These are phyloP conservation scores for Tylopilus plumbeoviolaceoides DNA, from an alignment of 768 basidiomycete species.

Conservation along the genomic window DNA sequence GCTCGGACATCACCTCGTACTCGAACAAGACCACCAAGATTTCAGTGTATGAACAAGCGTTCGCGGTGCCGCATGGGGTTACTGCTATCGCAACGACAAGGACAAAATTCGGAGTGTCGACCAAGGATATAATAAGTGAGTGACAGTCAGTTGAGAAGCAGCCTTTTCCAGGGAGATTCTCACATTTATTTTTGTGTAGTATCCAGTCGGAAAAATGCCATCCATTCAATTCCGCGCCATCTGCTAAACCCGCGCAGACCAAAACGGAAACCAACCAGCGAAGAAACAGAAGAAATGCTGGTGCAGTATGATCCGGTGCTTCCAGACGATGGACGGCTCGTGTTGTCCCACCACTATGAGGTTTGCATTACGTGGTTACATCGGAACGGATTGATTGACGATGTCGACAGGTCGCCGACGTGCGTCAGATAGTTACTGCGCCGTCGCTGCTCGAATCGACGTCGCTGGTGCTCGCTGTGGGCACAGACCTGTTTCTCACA, in stretches of 20 bases:
- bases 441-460: constrained; percentile 91
- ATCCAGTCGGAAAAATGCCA: constrained; percentile 67
- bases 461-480: constrained; percentile 80
- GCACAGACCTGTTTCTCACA: constrained; percentile 87
- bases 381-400: not conserved
- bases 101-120: constrained; percentile 85
- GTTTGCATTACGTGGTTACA: constrained; percentile 29
- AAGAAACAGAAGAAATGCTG: constrained; percentile 83
- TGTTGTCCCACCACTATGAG: constrained; percentile 54
- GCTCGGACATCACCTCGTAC: constrained; percentile 52
- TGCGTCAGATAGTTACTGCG: constrained; percentile 67
- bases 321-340: constrained; percentile 58
- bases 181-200: constrained; percentile 42
- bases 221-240: constrained; percentile 69
- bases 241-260: constrained; percentile 84
- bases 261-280: constrained; percentile 62
- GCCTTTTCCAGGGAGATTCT: not conserved
- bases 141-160: constrained; percentile 2
- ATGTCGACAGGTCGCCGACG: constrained; percentile 54
- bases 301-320: constrained; percentile 81
- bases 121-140: constrained; percentile 82
- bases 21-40: constrained; percentile 51
- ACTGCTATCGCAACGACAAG: constrained; percentile 69
- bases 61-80: constrained; percentile 63
- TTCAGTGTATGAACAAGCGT: constrained; percentile 64